These are phyloP conservation scores for Clarireedia hainanense DNA, from an alignment of 2,329 filamentous ascomycete genomes.

Conservation along the genomic window DNA sequence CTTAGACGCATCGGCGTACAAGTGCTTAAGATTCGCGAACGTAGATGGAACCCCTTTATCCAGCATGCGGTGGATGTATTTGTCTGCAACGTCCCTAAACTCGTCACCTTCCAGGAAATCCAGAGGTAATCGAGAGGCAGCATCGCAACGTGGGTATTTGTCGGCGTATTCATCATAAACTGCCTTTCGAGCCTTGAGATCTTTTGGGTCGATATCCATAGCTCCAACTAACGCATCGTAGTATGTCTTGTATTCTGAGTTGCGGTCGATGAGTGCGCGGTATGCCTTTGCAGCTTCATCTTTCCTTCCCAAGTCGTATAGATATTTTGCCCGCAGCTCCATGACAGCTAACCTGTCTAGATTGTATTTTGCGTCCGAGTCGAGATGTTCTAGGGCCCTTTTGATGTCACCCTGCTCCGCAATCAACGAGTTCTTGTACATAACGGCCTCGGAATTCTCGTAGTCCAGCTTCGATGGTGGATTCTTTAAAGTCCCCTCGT, in stretches of 20 bases:
- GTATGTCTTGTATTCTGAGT: conserved; percentile 79
- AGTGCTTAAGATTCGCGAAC: conserved; percentile 91
- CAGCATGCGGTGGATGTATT: conserved; percentile 77
- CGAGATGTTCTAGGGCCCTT: conserved; percentile 78
- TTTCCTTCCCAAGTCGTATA: conserved; percentile 67
- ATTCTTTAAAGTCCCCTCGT: conserved; percentile 85
- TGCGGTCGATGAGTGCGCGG: conserved; percentile 71
- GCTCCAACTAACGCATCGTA: conserved; percentile 70
- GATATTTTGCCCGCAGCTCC: conserved; percentile 79
- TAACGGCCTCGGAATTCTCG: conserved; percentile 85
- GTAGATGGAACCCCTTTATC: conserved; percentile 91
- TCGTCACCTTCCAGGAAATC: conserved; percentile 79
- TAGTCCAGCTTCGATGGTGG: conserved; percentile 70
- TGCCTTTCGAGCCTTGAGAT: conserved; percentile 57
- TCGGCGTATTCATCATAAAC: conserved; percentile 77
- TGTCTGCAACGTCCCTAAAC: conserved; percentile 69
- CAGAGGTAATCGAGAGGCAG: conserved; percentile 75
- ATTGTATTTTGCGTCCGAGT: conserved; percentile 66
- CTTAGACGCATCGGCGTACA: conserved; percentile 75
- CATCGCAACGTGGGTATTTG: conserved; percentile 77
- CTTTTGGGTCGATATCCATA: conserved; percentile 53
- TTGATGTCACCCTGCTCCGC: conserved; percentile 79
- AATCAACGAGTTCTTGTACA: conserved; percentile 95
- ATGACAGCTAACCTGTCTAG: conserved; percentile 79
- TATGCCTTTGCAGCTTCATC: conserved; percentile 80